Evolutionary conservation across 2,329 filamentous ascomycete genomes (phyloP).

Genomic region (Dactylella cylindrospora): DNA sequence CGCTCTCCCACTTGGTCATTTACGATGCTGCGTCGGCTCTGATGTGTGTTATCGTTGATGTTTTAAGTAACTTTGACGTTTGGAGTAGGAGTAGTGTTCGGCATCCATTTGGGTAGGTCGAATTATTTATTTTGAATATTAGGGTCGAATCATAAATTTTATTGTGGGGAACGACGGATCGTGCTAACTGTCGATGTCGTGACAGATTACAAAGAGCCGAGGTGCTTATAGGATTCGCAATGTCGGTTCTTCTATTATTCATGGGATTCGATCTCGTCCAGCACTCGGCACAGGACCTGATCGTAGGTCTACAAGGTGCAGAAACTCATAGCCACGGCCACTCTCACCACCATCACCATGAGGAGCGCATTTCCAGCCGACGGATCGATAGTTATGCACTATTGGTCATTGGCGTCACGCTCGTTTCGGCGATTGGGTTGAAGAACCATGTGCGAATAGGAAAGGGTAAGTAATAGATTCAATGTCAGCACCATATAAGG

Average conservation of each 20-base stretch:
- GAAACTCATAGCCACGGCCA: slow-evolving; percentile 29
- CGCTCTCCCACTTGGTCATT: slow-evolving; percentile 86
- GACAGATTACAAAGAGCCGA: slow-evolving; percentile 77
- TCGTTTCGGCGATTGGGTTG: slow-evolving; percentile 60
- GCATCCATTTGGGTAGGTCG: slow-evolving; percentile 73
- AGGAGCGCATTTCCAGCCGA: slow-evolving; percentile 70
- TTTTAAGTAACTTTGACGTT: slow-evolving; percentile 94
- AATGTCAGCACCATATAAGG: background rate
- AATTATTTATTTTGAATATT: no score
- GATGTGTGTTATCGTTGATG: slow-evolving; percentile 87
- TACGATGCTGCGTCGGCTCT: slow-evolving; percentile 93
- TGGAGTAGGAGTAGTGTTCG: slow-evolving; percentile 91
- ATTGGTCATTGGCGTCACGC: slow-evolving; percentile 74
- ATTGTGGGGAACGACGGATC: no score
- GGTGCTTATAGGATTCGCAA: slow-evolving; percentile 90
- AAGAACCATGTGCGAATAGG: slow-evolving; percentile 76
- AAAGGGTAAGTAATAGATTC: slow-evolving; percentile 66
- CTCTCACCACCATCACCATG: slow-evolving; percentile 73
- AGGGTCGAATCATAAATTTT: background rate
- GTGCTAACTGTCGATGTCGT: slow-evolving; percentile 3
- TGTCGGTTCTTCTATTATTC: slow-evolving; percentile 95
- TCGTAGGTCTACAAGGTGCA: slow-evolving; percentile 60
- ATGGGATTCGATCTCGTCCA: slow-evolving; percentile 95
- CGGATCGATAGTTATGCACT: slow-evolving; percentile 78
- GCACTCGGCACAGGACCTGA: slow-evolving; percentile 88